phyloP scores from a whole-genome alignment of 768 basidiomycete genomes.

The Mycena leptocephala region DNA sequence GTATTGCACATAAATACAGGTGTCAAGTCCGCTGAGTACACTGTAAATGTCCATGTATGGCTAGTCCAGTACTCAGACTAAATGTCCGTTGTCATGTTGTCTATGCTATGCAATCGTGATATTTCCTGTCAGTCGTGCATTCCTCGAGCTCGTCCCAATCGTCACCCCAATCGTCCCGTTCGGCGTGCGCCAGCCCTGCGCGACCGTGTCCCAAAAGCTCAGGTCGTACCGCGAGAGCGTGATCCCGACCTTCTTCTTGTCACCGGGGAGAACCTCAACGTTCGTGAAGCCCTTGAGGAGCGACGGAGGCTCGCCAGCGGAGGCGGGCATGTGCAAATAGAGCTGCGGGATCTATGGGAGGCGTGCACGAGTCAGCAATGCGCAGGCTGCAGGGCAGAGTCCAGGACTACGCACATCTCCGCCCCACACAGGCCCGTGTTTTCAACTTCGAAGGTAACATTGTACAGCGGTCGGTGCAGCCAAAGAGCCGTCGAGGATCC shows the following conservation, averaged over 20 bases:
- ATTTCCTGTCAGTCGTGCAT: slow-evolving; percentile 66
- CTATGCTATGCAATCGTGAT: slow-evolving; percentile 38
- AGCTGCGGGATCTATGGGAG: slow-evolving; percentile 76
- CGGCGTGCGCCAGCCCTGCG: slow-evolving; percentile 85
- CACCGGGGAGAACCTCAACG: slow-evolving; percentile 64
- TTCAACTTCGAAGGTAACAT: slow-evolving; percentile 74
- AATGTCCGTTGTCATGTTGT: not conserved
- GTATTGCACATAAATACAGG: too few relatives aligned
- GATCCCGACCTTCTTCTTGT: slow-evolving; percentile 65
- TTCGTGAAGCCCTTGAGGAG: slow-evolving; percentile 82
- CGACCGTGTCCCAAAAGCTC: slow-evolving; percentile 82
- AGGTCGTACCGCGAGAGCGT: slow-evolving; percentile 79
- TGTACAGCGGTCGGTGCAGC: slow-evolving; percentile 78
- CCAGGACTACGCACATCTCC: slow-evolving; percentile 75
- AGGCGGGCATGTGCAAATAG: slow-evolving; percentile 78
- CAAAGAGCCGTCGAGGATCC: slow-evolving; percentile 78
- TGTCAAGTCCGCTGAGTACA: not conserved
- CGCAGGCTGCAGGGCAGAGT: not conserved
- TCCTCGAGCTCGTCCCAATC: slow-evolving; percentile 80
- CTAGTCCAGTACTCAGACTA: too few relatives aligned
- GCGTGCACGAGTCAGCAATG: slow-evolving; percentile 2
- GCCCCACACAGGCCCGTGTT: slow-evolving; percentile 80
- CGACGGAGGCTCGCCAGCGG: slow-evolving; percentile 80
- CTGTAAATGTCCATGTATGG: not conserved
- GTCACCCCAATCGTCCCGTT: slow-evolving; percentile 73